phyloP scores from a whole-genome alignment of 192 early-diverging fungal genomes.

The Coemansia sp. region DNA sequence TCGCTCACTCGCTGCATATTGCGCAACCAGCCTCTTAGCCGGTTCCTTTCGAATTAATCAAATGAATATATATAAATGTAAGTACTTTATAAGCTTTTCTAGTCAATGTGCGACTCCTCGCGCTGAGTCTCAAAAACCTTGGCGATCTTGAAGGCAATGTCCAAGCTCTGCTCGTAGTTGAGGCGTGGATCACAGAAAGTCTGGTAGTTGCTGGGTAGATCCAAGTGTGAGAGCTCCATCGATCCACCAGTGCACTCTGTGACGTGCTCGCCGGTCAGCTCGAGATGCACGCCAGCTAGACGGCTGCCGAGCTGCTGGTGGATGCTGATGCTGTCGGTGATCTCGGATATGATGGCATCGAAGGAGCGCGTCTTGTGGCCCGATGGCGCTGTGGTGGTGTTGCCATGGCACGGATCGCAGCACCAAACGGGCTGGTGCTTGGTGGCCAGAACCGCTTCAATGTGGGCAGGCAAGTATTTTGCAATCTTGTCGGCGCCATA shows the following conservation, averaged over 20 bases:
- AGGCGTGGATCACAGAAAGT: conserved; percentile 95
- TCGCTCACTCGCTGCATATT: conserved; percentile 15
- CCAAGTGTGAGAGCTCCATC: conserved; percentile 82
- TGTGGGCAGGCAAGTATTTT: conserved; percentile 80
- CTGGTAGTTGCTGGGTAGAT: conserved; percentile 88
- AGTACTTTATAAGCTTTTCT: neutral
- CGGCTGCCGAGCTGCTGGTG: conserved; percentile 72
- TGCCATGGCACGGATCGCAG: conserved; percentile 99
- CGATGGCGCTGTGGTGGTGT: conserved; percentile 78
- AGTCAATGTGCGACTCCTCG: conserved; percentile 10
- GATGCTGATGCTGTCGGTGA: conserved; percentile 78
- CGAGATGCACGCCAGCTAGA: conserved; percentile 93
- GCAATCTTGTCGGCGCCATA: conserved; percentile 88
- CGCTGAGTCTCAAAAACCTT: conserved; percentile 74
- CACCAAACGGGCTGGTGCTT: conserved; percentile 92
- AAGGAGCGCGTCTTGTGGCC: conserved; percentile 92
- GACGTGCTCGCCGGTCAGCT: conserved; percentile 95
- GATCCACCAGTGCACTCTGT: conserved; percentile 97
- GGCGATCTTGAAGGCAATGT: conserved; percentile 95
- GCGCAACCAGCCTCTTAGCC: neutral
- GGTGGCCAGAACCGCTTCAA: conserved; percentile 83
- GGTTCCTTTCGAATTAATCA: neutral
- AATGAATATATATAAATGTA: neutral
- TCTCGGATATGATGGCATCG: conserved; percentile 83
- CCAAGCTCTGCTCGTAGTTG: conserved; percentile 96